phyloP scores from a whole-genome alignment of 805 yeast genomes.

The Groenewaldozyma salmanticensis region DNA sequence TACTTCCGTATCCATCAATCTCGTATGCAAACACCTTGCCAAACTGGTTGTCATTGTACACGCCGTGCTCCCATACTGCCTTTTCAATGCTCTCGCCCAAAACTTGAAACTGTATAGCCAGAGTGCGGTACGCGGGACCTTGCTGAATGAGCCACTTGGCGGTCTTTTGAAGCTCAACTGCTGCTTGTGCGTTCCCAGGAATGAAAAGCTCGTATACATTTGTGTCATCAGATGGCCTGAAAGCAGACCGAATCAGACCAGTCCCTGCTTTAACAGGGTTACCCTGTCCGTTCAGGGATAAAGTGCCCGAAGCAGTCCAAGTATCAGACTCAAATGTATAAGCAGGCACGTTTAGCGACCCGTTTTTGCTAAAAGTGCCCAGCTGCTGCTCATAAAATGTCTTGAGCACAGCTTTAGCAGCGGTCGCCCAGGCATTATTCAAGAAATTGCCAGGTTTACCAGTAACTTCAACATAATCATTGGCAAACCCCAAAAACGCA shows the following conservation, averaged over 20 bases:
- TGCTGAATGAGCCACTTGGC: conserved; percentile 18
- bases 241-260: conserved; percentile 71
- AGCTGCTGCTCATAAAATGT: conserved; percentile 51
- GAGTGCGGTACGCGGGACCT: conserved; percentile 11
- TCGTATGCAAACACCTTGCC: conserved; percentile 83
- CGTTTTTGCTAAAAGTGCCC: conserved; percentile 35
- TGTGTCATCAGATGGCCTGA: conserved; percentile 85
- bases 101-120: conserved; percentile 19
- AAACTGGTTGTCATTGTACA: conserved; percentile 53
- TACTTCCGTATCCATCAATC: conserved; percentile 77
- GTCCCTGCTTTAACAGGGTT: conserved; percentile 68
- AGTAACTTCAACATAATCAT: conserved; percentile 43
- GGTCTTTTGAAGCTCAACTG: conserved; percentile 46
- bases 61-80: conserved; percentile 57
- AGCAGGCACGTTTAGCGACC: conserved; percentile 38
- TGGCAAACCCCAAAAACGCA: conserved; percentile 64
- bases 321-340: conserved; percentile 71
- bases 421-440: conserved; percentile 47
- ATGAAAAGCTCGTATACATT: conserved; percentile 67
- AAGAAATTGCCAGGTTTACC: conserved; percentile 29
- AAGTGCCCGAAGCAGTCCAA: conserved; percentile 68
- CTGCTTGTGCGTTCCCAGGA: conserved; percentile 75
- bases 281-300: conserved; percentile 69
- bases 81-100: conserved; percentile 34
- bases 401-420: conserved; percentile 40